Evolutionary conservation across 2,329 filamentous ascomycete species (phyloP).

Genomic region (Bisporella sp.): DNA sequence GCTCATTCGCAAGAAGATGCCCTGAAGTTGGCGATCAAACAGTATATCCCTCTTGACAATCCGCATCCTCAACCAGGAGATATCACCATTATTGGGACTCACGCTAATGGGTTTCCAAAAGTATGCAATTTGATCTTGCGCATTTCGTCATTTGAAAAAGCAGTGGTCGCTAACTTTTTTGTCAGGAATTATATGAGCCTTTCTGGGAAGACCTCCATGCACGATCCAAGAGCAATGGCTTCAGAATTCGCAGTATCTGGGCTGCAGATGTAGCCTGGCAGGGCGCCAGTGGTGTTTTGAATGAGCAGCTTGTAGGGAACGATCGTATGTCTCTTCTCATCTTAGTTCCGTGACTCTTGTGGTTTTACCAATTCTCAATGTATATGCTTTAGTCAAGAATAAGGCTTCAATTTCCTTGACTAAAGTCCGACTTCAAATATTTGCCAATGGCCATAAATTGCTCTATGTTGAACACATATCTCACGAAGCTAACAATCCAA

Average conservation of each 20-base stretch:
- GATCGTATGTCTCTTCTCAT: slow-evolving; percentile 55
- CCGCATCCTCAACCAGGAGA: slow-evolving; percentile 61
- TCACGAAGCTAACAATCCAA: slow-evolving; percentile 8
- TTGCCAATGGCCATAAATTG: too few species aligned
- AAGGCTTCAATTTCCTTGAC: too few species aligned
- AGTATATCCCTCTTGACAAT: slow-evolving; percentile 75
- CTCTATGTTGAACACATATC: background rate
- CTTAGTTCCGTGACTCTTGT: too few species aligned
- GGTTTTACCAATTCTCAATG: too few species aligned
- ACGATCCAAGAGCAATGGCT: slow-evolving; percentile 47
- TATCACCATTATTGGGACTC: slow-evolving; percentile 79
- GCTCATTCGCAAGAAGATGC: slow-evolving; percentile 66
- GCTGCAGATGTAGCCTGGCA: slow-evolving; percentile 86
- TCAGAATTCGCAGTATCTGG: slow-evolving; percentile 77
- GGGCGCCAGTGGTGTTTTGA: slow-evolving; percentile 70
- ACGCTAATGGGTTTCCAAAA: slow-evolving; percentile 92
- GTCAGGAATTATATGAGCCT: slow-evolving; percentile 82
- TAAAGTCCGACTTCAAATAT: too few species aligned
- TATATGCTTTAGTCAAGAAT: too few species aligned
- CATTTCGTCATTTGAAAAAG: too few species aligned
- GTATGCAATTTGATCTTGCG: slow-evolving; percentile 34
- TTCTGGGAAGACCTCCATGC: slow-evolving; percentile 77
- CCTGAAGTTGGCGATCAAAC: slow-evolving; percentile 71
- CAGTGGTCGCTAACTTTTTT: background rate
- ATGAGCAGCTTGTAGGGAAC: slow-evolving; percentile 70